Evolutionary conservation across 78 protist species (phyloP), one percentile per base, ranked within the genome.

Genomic region (Dictyostelium brefeldianum): DNA sequence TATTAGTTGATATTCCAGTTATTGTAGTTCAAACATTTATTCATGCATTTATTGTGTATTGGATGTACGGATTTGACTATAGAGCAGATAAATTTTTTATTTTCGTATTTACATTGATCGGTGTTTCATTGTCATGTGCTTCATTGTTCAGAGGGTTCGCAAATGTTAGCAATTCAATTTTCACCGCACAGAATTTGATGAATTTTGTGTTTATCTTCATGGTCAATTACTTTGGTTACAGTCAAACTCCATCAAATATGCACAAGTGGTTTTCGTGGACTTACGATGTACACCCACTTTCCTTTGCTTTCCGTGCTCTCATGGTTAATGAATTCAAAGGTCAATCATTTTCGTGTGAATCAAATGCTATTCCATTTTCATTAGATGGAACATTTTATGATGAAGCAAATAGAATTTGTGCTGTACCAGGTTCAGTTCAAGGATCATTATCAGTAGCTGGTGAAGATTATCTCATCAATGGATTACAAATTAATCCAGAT

Each of bases 201-300:
- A 50, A 65, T 14, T 25, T 90, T 54, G 73, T 62, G 41, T 51
- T 80, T 43, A 80, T 90, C 18, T 80, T 89, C 31, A 56, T 80
- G 50, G 29, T 90, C 0, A 75, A 54, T 48, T 89, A 12, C 73
- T 14, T 84, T 77, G 27, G 31, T 71, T 48, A 22, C 22, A n/a
- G 78, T 64, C 56, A 77, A 18, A 83, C 94, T 18, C 74, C 80
- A 31, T 77, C 27, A 14, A 78, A 89, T 74, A 77, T 89, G 94
- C 94, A 89, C 27, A 78, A 85, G 36, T 89, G 94, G 94, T 78
- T 84, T 50, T 48, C 53, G 57, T 84, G 91, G 91, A 62, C 70
- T 9, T 62, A 62, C 22, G n/a, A 25, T 22, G n/a, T n/a, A n/a
- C n/a, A 91, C 27, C 90, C 87, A 77, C 59, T 91, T 8, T 53